Evolutionary conservation across 345 rosid species (phyloP).

Genomic region (Viola odorata): DNA sequence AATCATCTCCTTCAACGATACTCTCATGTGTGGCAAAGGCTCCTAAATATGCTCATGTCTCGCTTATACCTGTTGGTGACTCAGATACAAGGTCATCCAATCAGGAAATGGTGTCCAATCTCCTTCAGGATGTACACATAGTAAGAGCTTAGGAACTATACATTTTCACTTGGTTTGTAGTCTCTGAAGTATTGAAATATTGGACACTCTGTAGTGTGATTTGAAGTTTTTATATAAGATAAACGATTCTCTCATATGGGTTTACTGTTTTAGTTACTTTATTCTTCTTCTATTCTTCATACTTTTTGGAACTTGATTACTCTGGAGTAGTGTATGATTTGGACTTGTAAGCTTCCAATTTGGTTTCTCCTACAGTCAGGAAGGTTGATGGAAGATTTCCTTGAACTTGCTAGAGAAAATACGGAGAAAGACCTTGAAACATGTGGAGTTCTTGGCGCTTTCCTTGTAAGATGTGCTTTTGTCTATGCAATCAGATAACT

Average conservation of each 20-base stretch:
- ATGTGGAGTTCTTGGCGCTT: constrained; percentile 84
- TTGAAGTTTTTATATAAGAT: not conserved
- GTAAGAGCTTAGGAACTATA: constrained; percentile 37
- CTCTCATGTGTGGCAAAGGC: constrained; percentile 49
- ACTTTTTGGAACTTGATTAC: not conserved
- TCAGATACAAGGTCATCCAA: constrained; percentile 22
- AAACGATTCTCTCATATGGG: too few relatives aligned
- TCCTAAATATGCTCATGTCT: constrained; percentile 41
- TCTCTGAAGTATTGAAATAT: too few relatives aligned
- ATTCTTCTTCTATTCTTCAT: not conserved
- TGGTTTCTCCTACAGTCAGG: constrained; percentile 40
- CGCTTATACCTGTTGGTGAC: constrained; percentile 35
- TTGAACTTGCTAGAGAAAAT: constrained; percentile 77
- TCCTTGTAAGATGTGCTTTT: constrained; percentile 48
- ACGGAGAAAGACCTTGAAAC: constrained; percentile 86
- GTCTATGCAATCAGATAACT: not conserved
- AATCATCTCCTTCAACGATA: constrained; percentile 59
- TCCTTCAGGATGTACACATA: constrained; percentile 63
- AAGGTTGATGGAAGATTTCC: constrained; percentile 72
- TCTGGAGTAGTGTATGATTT: not conserved
- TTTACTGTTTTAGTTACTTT: constrained; percentile 1
- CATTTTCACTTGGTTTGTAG: too few relatives aligned
- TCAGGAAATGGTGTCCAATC: constrained; percentile 26
- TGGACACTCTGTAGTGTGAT: not conserved
- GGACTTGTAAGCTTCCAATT: constrained; percentile 5